Evolutionary conservation across 2,329 filamentous ascomycete genomes (phyloP).

Genomic region (Endocalyx cinctus): DNA sequence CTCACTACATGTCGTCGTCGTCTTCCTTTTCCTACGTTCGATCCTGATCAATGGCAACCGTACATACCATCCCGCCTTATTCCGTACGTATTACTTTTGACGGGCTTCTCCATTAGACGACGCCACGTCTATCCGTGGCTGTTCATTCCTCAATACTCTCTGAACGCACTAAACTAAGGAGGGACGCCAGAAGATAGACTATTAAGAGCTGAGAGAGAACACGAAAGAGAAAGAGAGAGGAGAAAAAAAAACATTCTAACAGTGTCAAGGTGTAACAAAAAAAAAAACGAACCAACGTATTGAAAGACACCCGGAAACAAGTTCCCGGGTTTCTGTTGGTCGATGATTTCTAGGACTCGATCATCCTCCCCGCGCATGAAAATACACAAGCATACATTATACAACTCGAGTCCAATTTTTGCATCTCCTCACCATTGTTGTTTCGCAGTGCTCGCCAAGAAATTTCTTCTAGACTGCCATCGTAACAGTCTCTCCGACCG

Average conservation of each 20-base stretch:
- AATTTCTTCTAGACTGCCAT: conserved; percentile 22
- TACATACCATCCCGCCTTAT: conserved; percentile 14
- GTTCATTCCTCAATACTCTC: too few species aligned
- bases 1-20: conserved; percentile 24
- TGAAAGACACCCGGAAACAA: conserved; percentile 18
- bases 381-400: conserved; percentile 21
- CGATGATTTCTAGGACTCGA: conserved; percentile 22
- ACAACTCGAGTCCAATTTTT: conserved; percentile 19
- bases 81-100: conserved; percentile 21
- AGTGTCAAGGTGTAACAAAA: too few species aligned
- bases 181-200: too few species aligned
- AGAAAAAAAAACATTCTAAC: too few species aligned
- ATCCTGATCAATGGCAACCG: conserved; percentile 19
- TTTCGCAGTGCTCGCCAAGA: conserved; percentile 26
- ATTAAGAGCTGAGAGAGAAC: too few species aligned
- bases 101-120: conserved; percentile 17
- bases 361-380: conserved; percentile 21
- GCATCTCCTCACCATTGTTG: conserved; percentile 24
- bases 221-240: too few species aligned
- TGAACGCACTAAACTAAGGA: too few species aligned
- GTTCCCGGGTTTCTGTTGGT: conserved; percentile 25
- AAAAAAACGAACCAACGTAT: too few species aligned
- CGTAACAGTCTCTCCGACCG: conserved; percentile 31
- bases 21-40: conserved; percentile 19
- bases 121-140: conserved; percentile 16